Percentiles rank a stretch among this genome's conserved stretches.
Evolutionary conservation across 1,284 basidiomycete genomes (phyloP).

Genomic region (Trametes versicolor): DNA sequence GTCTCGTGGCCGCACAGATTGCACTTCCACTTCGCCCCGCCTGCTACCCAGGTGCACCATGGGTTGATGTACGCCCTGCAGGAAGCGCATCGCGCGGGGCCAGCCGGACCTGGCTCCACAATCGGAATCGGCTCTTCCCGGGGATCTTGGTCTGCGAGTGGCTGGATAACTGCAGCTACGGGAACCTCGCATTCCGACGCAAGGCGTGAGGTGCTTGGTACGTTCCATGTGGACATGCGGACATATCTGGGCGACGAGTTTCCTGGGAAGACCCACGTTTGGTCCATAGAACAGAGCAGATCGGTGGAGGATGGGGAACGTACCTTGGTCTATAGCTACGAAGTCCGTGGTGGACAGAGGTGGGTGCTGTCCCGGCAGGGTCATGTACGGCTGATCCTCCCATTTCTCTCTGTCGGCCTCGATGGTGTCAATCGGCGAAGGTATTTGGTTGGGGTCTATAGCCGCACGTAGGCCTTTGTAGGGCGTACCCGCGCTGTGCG

Average conservation of each 20-base stretch:
- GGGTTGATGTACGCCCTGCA: conserved; percentile 97
- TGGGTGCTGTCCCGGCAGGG: conserved; percentile 78
- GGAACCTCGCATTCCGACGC: conserved; percentile 88
- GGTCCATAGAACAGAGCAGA: not conserved
- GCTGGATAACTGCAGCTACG: conserved; percentile 88
- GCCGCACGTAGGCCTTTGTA: conserved; percentile 80
- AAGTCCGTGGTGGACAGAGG: conserved; percentile 92
- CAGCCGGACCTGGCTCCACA: conserved; percentile 71
- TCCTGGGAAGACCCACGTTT: conserved; percentile 49
- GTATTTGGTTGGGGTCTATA: conserved; percentile 93
- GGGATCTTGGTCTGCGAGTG: conserved; percentile 87
- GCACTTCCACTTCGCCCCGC: conserved; percentile 91
- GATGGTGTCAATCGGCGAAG: conserved; percentile 88
- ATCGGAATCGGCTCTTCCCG: conserved; percentile 87
- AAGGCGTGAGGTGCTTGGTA: conserved; percentile 86
- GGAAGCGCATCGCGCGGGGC: conserved; percentile 87
- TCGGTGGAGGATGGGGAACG: conserved; percentile 29
- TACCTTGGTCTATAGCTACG: conserved; percentile 93
- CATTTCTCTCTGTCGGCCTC: conserved; percentile 88
- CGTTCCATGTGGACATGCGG: conserved; percentile 71
- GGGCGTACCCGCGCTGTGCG: conserved; percentile 80
- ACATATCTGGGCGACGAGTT: conserved; percentile 78
- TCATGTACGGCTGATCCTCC: conserved; percentile 82
- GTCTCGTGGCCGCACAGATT: conserved; percentile 91
- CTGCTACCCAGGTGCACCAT: conserved; percentile 90